Base-by-base conservation (phyloP, 139 green algal genomes). In the Deuterostichococcus epilithicus region DNA sequence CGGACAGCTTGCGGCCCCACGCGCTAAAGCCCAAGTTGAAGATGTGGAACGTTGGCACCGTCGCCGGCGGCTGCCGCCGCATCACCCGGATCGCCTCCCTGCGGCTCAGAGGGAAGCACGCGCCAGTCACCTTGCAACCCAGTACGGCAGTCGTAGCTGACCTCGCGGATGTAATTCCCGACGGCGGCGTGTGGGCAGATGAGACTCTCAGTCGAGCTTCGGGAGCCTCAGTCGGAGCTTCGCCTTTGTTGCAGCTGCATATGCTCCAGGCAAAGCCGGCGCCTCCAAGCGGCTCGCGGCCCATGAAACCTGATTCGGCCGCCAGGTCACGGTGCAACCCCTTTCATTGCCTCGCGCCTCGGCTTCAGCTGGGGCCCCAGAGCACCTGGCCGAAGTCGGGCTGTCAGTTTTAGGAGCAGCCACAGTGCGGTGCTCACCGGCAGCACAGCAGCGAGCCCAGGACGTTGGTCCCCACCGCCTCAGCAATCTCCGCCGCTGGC, bases 381-480 rank as follows among this genome's bases (percentile, higher is more conserved):
- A n/a, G n/a, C n/a, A n/a, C n/a, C n/a, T n/a, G n/a, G n/a, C n/a
- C n/a, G 30, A 23, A 23, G 30, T 18, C 47, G 47, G 47, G 47
- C 18, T 63, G 47, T 63, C 47, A 22, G 18, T 18, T 63, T 18
- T 22, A 37, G 36, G 3, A 35, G 28, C n/a, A 69, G 22, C 45
- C 18, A 63, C 42, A 52, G 13, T 52, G 42, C 13, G 42, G 42
- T 52, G 42, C 13, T 8, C 42, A 63, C 52, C 52, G 74, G 72
- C 73, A 80, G 76, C 88, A 78, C 22, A 92, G 82, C 65, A 92
- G 77, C 3, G 84, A 86, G 25, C 88, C 88, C 3, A 88, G 22
- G 13, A 91, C 86, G 42, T 92, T 91, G 35, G 78, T 72, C 44
- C 83, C 83, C 30, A 91, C 87, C 8, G 82, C 86, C 3, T 37